These are phyloP conservation scores for Colletotrichum caudatum DNA, from an alignment of 2,329 filamentous ascomycete species.

Conservation along the genomic window DNA sequence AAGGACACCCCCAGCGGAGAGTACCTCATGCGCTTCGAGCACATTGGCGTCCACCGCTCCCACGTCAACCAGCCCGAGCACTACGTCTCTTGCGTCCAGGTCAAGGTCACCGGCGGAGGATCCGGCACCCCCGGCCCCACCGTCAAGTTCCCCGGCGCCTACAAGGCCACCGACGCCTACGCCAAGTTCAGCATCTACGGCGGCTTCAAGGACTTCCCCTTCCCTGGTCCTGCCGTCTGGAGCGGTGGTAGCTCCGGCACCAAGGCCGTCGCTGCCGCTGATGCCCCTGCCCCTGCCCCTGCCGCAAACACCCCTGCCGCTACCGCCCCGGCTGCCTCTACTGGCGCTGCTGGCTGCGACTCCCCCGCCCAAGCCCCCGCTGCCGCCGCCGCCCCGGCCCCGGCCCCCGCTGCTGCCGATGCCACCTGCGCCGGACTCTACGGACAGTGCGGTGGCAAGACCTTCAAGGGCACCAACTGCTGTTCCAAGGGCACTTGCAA, in stretches of 20 bases:
- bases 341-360: not conserved
- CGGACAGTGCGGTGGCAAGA: not conserved
- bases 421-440: not conserved
- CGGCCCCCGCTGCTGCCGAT: not conserved
- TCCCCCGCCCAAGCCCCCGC: not conserved
- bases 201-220: slow-evolving; percentile 40
- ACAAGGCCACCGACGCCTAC: slow-evolving; percentile 45
- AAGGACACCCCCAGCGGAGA: slow-evolving; percentile 52
- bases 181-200: slow-evolving; percentile 44
- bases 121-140: slow-evolving; percentile 43
- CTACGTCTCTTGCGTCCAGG: slow-evolving; percentile 42
- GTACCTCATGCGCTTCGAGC: slow-evolving; percentile 52
- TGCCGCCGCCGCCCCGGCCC: not conserved
- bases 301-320: not conserved
- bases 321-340: not conserved
- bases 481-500: slow-evolving; percentile 40
- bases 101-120: slow-evolving; percentile 43
- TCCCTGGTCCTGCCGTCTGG: slow-evolving; percentile 30
- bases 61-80: slow-evolving; percentile 45
- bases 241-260: not conserved
- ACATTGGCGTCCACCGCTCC: slow-evolving; percentile 48
- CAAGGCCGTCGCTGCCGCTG: too few relatives aligned
- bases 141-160: slow-evolving; percentile 49
- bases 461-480: slow-evolving; percentile 38
- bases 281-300: not conserved